phyloP scores from a whole-genome alignment of 2,329 filamentous ascomycete genomes.

The Akanthomyces dipterigenus region DNA sequence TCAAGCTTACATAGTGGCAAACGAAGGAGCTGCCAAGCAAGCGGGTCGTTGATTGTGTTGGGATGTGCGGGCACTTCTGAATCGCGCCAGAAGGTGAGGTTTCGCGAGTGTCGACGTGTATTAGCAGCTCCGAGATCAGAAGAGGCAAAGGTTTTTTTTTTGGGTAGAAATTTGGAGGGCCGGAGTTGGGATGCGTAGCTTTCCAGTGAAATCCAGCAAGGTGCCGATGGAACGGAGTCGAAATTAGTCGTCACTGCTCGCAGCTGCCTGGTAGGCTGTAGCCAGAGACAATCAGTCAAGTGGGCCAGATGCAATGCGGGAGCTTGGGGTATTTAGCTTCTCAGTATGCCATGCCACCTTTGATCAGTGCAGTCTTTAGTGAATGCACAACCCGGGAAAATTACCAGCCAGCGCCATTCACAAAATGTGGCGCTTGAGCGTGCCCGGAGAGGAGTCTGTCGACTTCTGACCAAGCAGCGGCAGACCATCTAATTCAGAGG shows the following conservation, averaged over 20 bases:
- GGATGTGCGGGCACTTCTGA: constrained; percentile 1
- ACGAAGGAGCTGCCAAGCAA: not conserved
- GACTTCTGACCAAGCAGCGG: not conserved
- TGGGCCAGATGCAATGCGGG: constrained; percentile 1
- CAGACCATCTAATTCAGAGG: not conserved
- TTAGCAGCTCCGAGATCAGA: not conserved
- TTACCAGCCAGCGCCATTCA: not conserved
- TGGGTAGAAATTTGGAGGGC: not conserved
- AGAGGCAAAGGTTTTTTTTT: not conserved
- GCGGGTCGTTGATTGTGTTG: not conserved
- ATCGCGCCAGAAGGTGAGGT: not conserved
- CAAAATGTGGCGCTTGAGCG: not conserved
- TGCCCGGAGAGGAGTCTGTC: not conserved
- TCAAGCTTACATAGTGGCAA: constrained; percentile 11
- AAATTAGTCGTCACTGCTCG: constrained; percentile 11
- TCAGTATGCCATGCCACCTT: not conserved
- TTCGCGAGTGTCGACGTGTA: not conserved
- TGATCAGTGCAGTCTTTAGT: not conserved
- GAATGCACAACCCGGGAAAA: not conserved
- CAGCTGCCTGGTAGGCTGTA: constrained; percentile 11
- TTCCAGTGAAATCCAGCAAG: not conserved
- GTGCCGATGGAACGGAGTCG: constrained; percentile 11
- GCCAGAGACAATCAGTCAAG: not conserved
- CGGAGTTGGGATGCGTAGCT: constrained; percentile 1
- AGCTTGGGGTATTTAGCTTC: constrained; percentile 3